phyloP scores from a whole-genome alignment of 140 eudicot genomes.

The Bidens hawaiensis region DNA sequence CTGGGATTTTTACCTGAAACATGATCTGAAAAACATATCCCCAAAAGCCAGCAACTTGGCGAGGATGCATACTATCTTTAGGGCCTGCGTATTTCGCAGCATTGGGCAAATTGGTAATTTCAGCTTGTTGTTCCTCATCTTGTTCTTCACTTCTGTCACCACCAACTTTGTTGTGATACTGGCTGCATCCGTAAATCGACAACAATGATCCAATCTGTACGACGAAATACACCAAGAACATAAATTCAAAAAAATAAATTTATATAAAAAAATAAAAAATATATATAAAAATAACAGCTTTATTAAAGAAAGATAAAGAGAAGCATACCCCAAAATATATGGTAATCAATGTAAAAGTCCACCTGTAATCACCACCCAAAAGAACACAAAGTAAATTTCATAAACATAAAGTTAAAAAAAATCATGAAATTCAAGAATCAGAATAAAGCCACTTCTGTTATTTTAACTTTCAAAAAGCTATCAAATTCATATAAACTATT shows the following conservation, averaged over 20 bases:
- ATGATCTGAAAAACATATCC: slow-evolving; percentile 79
- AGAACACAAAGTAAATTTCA: slow-evolving; percentile 29
- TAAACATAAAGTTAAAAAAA: slow-evolving; percentile 15
- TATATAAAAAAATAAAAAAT: background rate
- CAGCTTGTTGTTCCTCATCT: slow-evolving; percentile 43
- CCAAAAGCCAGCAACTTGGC: slow-evolving; percentile 71
- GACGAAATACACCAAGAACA: slow-evolving; percentile 9
- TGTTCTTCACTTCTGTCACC: slow-evolving; percentile 41
- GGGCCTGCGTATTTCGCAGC: slow-evolving; percentile 20
- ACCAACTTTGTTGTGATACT: slow-evolving; percentile 46
- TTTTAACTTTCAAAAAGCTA: slow-evolving; percentile 25
- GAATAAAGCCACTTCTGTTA: slow-evolving; percentile 32
- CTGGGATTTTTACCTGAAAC: slow-evolving; percentile 58
- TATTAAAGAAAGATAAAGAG: slow-evolving; percentile 33
- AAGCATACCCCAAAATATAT: slow-evolving; percentile 84
- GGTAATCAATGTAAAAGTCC: slow-evolving; percentile 87
- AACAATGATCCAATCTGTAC: slow-evolving; percentile 69
- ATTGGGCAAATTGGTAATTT: slow-evolving; percentile 21
- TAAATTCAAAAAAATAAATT: slow-evolving; percentile 11
- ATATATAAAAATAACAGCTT: slow-evolving; percentile 2
- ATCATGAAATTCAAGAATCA: slow-evolving; percentile 16
- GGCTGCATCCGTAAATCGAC: slow-evolving; percentile 66
- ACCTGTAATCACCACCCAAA: slow-evolving; percentile 51
- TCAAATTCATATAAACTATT: background rate
- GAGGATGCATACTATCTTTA: slow-evolving; percentile 24